Evolutionary conservation across 2,329 filamentous ascomycete genomes (phyloP).

Genomic region (Claviceps capensis): DNA sequence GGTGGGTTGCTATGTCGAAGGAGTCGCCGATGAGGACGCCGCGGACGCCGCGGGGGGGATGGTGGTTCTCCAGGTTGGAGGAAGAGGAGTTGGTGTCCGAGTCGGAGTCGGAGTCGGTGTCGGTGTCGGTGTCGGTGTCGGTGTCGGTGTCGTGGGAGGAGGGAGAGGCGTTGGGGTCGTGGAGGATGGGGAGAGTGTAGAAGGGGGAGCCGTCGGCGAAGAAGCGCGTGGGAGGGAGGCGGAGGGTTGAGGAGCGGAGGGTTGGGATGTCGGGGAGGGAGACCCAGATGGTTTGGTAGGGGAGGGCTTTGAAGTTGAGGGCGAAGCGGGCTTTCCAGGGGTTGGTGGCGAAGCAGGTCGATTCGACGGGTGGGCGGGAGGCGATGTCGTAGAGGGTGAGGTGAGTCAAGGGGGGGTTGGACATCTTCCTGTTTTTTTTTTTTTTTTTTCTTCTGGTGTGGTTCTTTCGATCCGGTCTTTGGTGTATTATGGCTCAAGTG

Average conservation of each 20-base stretch:
- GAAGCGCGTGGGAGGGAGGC: constrained; percentile 35
- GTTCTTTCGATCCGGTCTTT: not conserved
- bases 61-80: too few relatives aligned
- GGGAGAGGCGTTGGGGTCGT: constrained; percentile 20
- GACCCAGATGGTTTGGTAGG: constrained; percentile 31
- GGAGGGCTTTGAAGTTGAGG: constrained; percentile 27
- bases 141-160: not conserved
- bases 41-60: constrained; percentile 16
- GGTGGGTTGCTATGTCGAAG: constrained; percentile 50
- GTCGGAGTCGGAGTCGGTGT: too few relatives aligned
- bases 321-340: constrained; percentile 23
- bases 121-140: too few relatives aligned
- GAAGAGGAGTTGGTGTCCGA: too few relatives aligned
- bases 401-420: not conserved
- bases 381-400: constrained; percentile 29
- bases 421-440: not conserved
- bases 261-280: constrained; percentile 35
- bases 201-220: constrained; percentile 44
- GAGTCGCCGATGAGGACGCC: constrained; percentile 40
- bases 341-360: constrained; percentile 14
- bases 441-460: too few relatives aligned
- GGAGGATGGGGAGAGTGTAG: constrained; percentile 47
- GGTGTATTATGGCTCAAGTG: too few relatives aligned
- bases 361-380: constrained; percentile 15
- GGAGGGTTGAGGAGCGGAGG: constrained; percentile 28